A percentile compares a stretch with the other conserved stretches of the same genome.
Evolutionary conservation across 2,329 filamentous ascomycete species (phyloP).

Genomic region (Coniochaeta ligniaria): DNA sequence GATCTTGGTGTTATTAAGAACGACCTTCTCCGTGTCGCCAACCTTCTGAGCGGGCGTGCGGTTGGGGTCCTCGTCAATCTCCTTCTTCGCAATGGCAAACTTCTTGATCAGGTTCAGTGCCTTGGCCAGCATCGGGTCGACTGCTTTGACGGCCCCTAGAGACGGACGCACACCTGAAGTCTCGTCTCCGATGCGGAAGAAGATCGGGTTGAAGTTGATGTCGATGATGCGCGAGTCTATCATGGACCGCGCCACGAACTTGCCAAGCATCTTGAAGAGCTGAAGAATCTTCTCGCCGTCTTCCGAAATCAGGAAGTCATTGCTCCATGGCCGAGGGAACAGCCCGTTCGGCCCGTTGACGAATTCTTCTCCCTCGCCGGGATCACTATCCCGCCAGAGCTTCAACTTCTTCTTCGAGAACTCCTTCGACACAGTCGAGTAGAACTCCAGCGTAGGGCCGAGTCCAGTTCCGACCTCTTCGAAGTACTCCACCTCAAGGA

Average conservation of each 20-base stretch:
- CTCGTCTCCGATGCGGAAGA: slow-evolving; percentile 86
- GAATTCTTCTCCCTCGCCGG: slow-evolving; percentile 64
- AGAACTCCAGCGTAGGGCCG: slow-evolving; percentile 94
- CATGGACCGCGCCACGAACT: slow-evolving; percentile 97
- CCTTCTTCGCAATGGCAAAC: slow-evolving; percentile 76
- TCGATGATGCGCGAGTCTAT: slow-evolving; percentile 97
- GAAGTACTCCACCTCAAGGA: slow-evolving; percentile 96
- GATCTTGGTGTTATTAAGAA: slow-evolving; percentile 67
- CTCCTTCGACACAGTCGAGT: slow-evolving; percentile 93
- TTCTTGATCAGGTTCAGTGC: slow-evolving; percentile 83
- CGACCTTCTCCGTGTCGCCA: slow-evolving; percentile 59
- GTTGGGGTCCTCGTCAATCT: slow-evolving; percentile 62
- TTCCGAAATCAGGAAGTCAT: slow-evolving; percentile 64
- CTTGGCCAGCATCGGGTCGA: slow-evolving; percentile 78
- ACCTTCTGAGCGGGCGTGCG: slow-evolving; percentile 66
- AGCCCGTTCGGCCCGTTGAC: slow-evolving; percentile 78
- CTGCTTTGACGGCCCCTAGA: slow-evolving; percentile 79
- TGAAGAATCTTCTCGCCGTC: slow-evolving; percentile 83
- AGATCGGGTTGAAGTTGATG: slow-evolving; percentile 92
- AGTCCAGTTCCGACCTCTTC: slow-evolving; percentile 96
- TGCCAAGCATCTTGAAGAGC: slow-evolving; percentile 87
- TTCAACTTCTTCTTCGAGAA: slow-evolving; percentile 97
- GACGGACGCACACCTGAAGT: slow-evolving; percentile 66
- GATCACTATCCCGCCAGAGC: slow-evolving; percentile 91
- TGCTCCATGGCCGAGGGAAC: slow-evolving; percentile 85